Conservation (phyloP, 139 green algal species). For the Chlorella sorokiniana region DNA sequence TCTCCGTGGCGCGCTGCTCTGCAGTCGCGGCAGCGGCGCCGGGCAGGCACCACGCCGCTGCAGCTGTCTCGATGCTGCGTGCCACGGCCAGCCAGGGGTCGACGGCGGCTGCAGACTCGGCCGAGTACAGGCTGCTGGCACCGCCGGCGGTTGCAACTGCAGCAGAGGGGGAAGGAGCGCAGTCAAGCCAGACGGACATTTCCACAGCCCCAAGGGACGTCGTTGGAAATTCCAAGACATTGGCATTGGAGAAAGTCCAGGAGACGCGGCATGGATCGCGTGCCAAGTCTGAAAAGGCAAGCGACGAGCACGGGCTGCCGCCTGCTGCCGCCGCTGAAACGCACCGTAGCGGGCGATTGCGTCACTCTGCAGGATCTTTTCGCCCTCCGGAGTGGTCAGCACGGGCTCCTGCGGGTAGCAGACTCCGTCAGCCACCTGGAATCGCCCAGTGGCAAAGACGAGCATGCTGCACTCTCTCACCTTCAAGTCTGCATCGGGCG, state of each 20-base stretch:
- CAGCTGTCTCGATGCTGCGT: constrained; percentile 39
- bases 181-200: not conserved
- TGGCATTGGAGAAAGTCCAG: too few species aligned
- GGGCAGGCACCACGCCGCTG: constrained; percentile 61
- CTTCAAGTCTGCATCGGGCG: constrained; percentile 58
- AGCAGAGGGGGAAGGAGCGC: not conserved
- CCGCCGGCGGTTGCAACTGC: constrained; percentile 41
- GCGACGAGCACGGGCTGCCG: not conserved
- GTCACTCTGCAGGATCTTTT: constrained; percentile 38
- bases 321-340: not conserved
- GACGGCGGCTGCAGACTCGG: constrained; percentile 31
- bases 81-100: constrained; percentile 62
- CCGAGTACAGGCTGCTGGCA: constrained; percentile 29
- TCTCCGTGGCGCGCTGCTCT: constrained; percentile 30
- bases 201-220: too few species aligned
- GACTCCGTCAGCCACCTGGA: not conserved
- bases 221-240: too few species aligned
- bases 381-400: constrained; percentile 9
- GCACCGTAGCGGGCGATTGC: constrained; percentile 51
- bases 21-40: constrained; percentile 23
- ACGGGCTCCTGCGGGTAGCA: constrained; percentile 25
- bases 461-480: not conserved
- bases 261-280: not conserved
- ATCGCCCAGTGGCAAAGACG: not conserved
- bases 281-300: not conserved